Evolutionary conservation across 805 yeast species (phyloP), one percentile per base, ranked within the genome.

Genomic region (Starmera quercuum): DNA sequence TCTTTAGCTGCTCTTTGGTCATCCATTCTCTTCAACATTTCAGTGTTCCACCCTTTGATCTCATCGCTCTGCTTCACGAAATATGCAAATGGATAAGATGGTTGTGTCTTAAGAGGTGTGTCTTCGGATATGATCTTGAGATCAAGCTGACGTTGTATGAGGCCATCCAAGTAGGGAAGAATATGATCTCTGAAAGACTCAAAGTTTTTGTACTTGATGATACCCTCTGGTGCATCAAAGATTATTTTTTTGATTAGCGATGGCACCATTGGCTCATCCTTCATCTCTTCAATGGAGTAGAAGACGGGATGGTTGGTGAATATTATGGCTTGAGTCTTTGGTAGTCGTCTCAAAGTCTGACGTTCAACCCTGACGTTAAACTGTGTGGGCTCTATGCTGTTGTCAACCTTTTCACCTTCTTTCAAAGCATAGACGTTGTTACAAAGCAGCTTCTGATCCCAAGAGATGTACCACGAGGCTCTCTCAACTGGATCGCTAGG

Each of bases 221-320:
- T 80, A 32, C 68, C 71, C 40, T 72, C 76, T 8, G 86, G 85
- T 0, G 75, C 85, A 51, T 79, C 85, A 41, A 59, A 72, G 22
- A 80, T 59, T 32, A 78, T 74, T 45, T 76, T 78, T 48, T 71
- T 69, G 31, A 80, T 53, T 31, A 80, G 60, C 0, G 83, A 73
- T 7, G 87, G 86, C 18, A 83, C 73, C 47, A 78, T 54, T 4
- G 94, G 90, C 49, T 81, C 86, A 47, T 83, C 87, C 40, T 83
- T 81, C 74, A 83, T 75, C 48, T 83, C 90, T 26, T 82, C 88
- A 27, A 83, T 74, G 3, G 82, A 72, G 54, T 83, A 83, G 50
- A 78, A 82, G n/a, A 78, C 65, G 5, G 87, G 88, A 51, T 80
- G 88, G 50, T 80, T 80, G 19, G 86, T 76, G 62, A 80, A 80